Base-by-base conservation (phyloP, 768 basidiomycete genomes). In the Suillus spraguei region DNA sequence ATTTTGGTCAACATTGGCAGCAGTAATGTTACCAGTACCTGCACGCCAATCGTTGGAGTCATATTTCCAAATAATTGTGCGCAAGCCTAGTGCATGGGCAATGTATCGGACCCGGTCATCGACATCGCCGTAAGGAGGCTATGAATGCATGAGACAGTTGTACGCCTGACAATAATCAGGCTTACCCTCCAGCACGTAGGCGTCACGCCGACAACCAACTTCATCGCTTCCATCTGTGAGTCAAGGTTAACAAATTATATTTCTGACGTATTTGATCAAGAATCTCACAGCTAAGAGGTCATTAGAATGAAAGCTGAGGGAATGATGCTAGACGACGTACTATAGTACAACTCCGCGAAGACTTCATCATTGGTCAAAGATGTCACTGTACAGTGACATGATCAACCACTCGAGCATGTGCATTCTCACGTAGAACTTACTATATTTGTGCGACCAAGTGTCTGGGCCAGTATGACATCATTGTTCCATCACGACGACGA, bases 311-410 rank as follows among this genome's bases (percentile, higher is more conserved):
- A 10, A 5, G 28, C 16, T n/a, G 9, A 35, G 32, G 28, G 20
- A 5, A 46, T 5, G 6, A 28, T 17, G 6, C 11, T 20, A 41
- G 38, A 5, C 60, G 11, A 73, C 85, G 41, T 66, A 84, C 85
- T 86, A 75, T 91, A 94, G 64, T 88, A 92, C 20, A 94, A 79
- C 73, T 94, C 91, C 4, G 91, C 91, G 63, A 92, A 91, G 5
- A 85, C 88, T 65, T 88, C 77, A 66, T 85, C 77, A 70, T 87
- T 92, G 10, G 81, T 74, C 47, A 89, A 78, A 2, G 84, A 69
- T 0, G 89, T 89, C 84, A 83, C 86, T 87, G 62, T 2, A 22
- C 36, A 58, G 6, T 13, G 16, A 36, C 17, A 41, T 58, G 28
- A 41, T 58, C 56, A 58, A 42, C 10, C 24, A 41, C 10, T 1